phyloP scores from a whole-genome alignment of 371 early-diverging fungal genomes.

The Sporodiniella umbellata region DNA sequence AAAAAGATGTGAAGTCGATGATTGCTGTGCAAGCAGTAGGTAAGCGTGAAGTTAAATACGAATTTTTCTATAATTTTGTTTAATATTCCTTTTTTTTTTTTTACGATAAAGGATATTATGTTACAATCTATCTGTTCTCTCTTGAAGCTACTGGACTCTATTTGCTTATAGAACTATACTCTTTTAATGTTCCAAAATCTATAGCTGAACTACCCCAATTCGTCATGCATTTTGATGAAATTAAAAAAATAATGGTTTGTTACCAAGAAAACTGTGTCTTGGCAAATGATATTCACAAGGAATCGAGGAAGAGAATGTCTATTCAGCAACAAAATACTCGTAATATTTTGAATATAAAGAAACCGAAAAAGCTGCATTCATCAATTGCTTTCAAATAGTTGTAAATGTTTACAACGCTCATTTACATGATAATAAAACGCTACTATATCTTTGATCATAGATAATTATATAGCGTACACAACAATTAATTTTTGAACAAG shows the following conservation, averaged over 20 bases:
- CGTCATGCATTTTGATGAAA: slow-evolving; percentile 24
- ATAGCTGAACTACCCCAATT: slow-evolving; percentile 12
- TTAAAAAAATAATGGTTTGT: slow-evolving; percentile 13
- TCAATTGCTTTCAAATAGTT: slow-evolving; percentile 22
- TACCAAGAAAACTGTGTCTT: slow-evolving; percentile 17
- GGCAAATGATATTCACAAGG: slow-evolving; percentile 14
- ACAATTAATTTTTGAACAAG: slow-evolving; percentile 23
- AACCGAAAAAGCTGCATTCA: slow-evolving; percentile 21
- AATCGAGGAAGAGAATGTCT: slow-evolving; percentile 23
- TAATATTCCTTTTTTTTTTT: slow-evolving; percentile 11
- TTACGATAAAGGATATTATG: slow-evolving; percentile 12
- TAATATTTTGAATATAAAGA: slow-evolving; percentile 23
- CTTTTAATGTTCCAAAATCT: slow-evolving; percentile 15
- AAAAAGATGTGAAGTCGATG: slow-evolving; percentile 12
- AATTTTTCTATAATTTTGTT: slow-evolving; percentile 5
- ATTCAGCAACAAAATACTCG: slow-evolving; percentile 19
- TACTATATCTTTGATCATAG: slow-evolving; percentile 18
- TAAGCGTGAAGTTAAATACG: slow-evolving; percentile 10
- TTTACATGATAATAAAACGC: slow-evolving; percentile 17
- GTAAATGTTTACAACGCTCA: slow-evolving; percentile 15
- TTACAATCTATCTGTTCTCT: slow-evolving; percentile 11
- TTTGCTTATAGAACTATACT: slow-evolving; percentile 9
- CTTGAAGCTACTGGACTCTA: slow-evolving; percentile 9
- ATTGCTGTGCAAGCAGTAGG: slow-evolving; percentile 24
- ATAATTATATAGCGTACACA: slow-evolving; percentile 21